Base-by-base conservation (phyloP, 192 early-diverging fungal genomes). In the Oehlia diaphana region DNA sequence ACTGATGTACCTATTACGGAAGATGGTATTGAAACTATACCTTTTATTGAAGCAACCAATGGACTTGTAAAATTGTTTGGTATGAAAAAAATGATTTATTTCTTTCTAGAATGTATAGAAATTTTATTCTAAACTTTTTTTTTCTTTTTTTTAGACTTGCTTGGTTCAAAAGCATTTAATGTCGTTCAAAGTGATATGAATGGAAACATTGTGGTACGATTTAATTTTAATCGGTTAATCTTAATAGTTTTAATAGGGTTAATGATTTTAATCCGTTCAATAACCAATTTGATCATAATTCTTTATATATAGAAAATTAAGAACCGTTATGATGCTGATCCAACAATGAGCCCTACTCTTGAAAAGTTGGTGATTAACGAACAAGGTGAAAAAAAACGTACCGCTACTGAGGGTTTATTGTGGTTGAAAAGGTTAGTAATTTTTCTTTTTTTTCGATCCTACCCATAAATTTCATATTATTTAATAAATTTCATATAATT, bases 171-270 rank as follows among this genome's bases (percentile, higher is more conserved):
- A 47, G 95, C 95, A 1, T 97, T 99, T 83, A 74, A 82, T 50
- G 88, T 93, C n/a, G 96, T 99, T 77, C 95, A 95, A 85, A 89
- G 87, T 63, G 97, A 99, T 83, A 95, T 99, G 87, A 91, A 88
- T 77, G 96, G 95, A 78, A 99, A 99, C 89, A 89, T 99, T 80
- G 87, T 88, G 81, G 94, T 95, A 85, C 64, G 82, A 1, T 26
- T 26, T 31, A 31, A 31, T 67, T 61, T 68, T 47, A 5, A 35
- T 42, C 63, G 6, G 2, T 4, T n/a, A n/a, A 1, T 31, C 1
- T 31, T 31, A 31, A 31, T 31, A 31, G 31, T 64, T 61, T 68
- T 47, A 5, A 35, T 42, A 53, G 6, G 5, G 5, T 26, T 26
- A 84, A 83, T 76, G 1, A 50, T 58, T 42, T 72, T 39, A 31